Evolutionary conservation across 257 asterid species (phyloP).

Genomic region (Gardenia jasminoides): DNA sequence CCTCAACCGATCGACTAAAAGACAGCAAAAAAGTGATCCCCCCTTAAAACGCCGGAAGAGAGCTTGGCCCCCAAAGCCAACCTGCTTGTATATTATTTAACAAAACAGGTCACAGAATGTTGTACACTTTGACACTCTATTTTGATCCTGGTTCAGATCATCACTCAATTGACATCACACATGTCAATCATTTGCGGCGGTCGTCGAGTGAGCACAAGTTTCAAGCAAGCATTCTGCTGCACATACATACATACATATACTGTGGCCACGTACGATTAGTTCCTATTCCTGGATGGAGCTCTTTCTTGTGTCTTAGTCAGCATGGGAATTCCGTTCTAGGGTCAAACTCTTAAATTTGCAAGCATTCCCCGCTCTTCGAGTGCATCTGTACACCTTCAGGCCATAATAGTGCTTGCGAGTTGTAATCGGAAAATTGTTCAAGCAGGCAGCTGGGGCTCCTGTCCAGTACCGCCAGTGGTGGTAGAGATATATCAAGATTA

Average conservation of each 20-base stretch:
- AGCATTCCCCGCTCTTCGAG: neutral
- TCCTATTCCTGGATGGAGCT: neutral
- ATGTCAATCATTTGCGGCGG: neutral
- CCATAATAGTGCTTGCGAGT: neutral
- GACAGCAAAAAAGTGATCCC: neutral
- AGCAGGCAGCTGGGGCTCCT: neutral
- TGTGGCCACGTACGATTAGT: neutral
- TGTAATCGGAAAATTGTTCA: neutral
- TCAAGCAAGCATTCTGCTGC: neutral
- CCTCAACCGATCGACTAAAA: neutral
- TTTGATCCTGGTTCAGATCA: too few relatives aligned
- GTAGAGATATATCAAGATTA: neutral
- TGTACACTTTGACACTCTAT: neutral
- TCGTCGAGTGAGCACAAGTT: neutral
- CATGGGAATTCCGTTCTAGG: neutral
- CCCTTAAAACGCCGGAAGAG: neutral
- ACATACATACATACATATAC: neutral
- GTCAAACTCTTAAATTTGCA: neutral
- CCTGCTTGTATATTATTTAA: neutral
- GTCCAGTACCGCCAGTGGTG: neutral
- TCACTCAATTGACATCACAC: neutral
- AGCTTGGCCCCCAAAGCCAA: neutral
- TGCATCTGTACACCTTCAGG: too few relatives aligned
- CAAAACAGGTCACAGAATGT: neutral
- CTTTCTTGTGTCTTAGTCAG: neutral